Percentiles rank a stretch among this genome's conserved stretches.
Conservation (phyloP, 768 basidiomycete genomes). For the Tulasnella sp. region DNA sequence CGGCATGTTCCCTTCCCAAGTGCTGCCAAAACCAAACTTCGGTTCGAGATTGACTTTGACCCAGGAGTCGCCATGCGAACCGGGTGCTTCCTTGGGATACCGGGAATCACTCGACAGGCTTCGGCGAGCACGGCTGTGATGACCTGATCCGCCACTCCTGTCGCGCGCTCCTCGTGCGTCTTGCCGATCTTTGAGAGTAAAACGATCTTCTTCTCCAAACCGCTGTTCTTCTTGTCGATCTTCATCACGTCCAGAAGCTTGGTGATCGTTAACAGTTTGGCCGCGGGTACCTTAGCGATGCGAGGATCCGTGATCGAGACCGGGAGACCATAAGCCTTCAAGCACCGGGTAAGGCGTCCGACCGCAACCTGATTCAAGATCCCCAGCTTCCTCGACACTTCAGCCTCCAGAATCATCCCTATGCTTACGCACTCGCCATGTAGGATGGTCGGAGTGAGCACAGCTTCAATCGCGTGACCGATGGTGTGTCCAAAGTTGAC, state of each 20-base stretch:
- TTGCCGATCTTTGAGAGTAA: conserved; percentile 83
- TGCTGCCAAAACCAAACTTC: conserved; percentile 86
- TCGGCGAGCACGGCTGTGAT: conserved; percentile 76
- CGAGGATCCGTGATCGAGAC: conserved; percentile 67
- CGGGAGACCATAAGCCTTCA: conserved; percentile 87
- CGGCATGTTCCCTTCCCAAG: conserved; percentile 80
- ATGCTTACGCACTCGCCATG: conserved; percentile 95
- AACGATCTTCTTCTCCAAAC: conserved; percentile 86
- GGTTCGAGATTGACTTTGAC: conserved; percentile 92
- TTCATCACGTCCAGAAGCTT: conserved; percentile 86
- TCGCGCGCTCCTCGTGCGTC: conserved; percentile 86
- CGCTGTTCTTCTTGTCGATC: conserved; percentile 96
- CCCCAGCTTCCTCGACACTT: conserved; percentile 80
- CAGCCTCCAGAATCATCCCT: conserved; percentile 95
- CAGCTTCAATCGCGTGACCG: conserved; percentile 96
- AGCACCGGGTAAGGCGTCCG: conserved; percentile 74
- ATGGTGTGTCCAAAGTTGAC: conserved; percentile 99
- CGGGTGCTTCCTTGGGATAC: conserved; percentile 41
- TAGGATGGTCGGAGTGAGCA: conserved; percentile 83
- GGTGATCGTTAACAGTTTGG: conserved; percentile 63
- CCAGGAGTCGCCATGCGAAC: conserved; percentile 86
- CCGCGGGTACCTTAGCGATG: conserved; percentile 58
- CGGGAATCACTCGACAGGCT: conserved; percentile 63
- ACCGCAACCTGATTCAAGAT: conserved; percentile 85
- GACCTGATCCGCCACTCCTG: conserved; percentile 65